Evolutionary conservation across 2,329 filamentous ascomycete genomes (phyloP).

Genomic region (Diaporthe sp.): DNA sequence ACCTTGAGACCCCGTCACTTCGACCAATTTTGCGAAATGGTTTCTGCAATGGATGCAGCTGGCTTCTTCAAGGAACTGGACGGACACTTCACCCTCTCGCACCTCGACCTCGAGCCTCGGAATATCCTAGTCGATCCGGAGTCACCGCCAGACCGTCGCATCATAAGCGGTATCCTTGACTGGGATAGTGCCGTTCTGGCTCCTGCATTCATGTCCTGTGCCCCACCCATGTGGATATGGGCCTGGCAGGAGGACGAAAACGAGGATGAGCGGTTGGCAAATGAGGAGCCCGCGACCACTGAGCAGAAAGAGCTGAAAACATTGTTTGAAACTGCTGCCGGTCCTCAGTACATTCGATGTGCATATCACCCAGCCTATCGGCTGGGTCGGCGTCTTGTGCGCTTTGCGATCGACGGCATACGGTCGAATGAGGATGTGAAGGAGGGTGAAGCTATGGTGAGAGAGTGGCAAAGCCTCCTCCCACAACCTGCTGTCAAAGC

Average conservation of each 20-base stretch:
- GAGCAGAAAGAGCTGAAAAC: slow-evolving; percentile 45
- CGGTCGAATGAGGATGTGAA: not conserved
- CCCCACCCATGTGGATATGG: slow-evolving; percentile 51
- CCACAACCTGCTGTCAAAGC: no score
- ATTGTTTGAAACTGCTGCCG: slow-evolving; percentile 47
- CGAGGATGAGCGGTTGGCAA: slow-evolving; percentile 40
- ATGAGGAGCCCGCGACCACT: slow-evolving; percentile 38
- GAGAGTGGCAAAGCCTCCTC: not conserved
- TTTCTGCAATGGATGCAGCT: not conserved
- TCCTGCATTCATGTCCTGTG: slow-evolving; percentile 49
- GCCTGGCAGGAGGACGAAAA: slow-evolving; percentile 42
- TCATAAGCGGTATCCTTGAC: slow-evolving; percentile 46
- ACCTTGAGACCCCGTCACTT: not conserved
- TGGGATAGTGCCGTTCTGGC: slow-evolving; percentile 52
- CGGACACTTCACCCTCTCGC: slow-evolving; percentile 35
- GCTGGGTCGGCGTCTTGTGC: slow-evolving; percentile 41
- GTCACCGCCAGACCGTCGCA: slow-evolving; percentile 7
- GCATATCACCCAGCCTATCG: slow-evolving; percentile 47
- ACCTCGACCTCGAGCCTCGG: slow-evolving; percentile 47
- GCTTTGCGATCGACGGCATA: slow-evolving; percentile 30
- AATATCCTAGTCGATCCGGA: slow-evolving; percentile 48
- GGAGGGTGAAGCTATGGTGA: not conserved
- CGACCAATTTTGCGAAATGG: not conserved
- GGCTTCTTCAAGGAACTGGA: not conserved
- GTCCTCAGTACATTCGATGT: slow-evolving; percentile 43